Base-by-base conservation (phyloP, 164 flowering plant genomes). In the Kalanchoe fedtschenkoi region DNA sequence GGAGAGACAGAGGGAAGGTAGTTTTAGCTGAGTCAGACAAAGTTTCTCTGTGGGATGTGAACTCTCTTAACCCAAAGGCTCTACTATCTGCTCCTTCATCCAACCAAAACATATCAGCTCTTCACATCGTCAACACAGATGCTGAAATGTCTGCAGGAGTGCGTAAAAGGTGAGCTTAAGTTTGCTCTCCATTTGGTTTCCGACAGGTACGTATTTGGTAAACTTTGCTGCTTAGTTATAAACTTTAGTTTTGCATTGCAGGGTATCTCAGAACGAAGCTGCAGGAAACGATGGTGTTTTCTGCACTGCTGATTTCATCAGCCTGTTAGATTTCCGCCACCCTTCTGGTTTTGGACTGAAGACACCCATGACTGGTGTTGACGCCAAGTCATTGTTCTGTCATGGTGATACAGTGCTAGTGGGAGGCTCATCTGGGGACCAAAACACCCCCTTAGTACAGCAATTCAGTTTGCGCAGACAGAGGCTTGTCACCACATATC, bases 221-320 rank as follows among this genome's bases (percentile, higher is more conserved):
- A 43, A n/a, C 32, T 9, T 15, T 26, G 9, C 14, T 17, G 14
- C 19, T 4, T n/a, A 1, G 5, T 24, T 42, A 15, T 14, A 11
- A 42, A 21, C 8, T 44, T 29, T 22, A 2, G 54, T 28, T 26
- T 51, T 51, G 67, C 51, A 66, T 42, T 80, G 79, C 93, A 95
- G 99, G 70, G 84, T 74, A 55, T 88, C 80, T 71, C 89, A 97
- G 44, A 75, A 91, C 7, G 99, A 85, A 69, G 91, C 82, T 16
- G 96, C 86, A 76, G 97, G 97, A 60, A 79, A 95, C 66, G 97
- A 91, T 71, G 99, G 99, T 17, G 91, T 89, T 1, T 88, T 84
- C 70, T 91, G 95, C 78, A 91, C 93, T 0, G 56, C 77, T 8
- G 99, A 91, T 72, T 78, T 82, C 26, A 80, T 91, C 10, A 81